Evolutionary conservation across 768 basidiomycete genomes (phyloP).

Genomic region (Hypsizygus marmoreus): DNA sequence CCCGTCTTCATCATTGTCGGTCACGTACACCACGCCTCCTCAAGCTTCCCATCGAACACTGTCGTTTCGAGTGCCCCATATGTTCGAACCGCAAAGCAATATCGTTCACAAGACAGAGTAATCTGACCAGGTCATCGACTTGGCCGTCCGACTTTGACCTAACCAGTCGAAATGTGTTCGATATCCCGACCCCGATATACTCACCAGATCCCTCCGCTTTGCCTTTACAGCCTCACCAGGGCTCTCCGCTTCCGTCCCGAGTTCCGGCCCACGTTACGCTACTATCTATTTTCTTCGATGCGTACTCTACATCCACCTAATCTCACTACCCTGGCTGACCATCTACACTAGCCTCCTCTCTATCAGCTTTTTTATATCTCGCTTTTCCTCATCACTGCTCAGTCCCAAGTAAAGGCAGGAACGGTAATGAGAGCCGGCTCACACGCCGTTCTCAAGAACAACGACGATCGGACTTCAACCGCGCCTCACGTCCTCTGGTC

Average conservation of each 20-base stretch:
- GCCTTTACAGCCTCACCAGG: constrained; percentile 17
- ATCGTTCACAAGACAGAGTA: too few species aligned
- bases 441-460: constrained; percentile 49
- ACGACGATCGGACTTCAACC: constrained; percentile 73
- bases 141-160: constrained; percentile 37
- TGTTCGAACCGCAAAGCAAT: too few species aligned
- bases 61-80: too few species aligned
- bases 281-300: constrained; percentile 34
- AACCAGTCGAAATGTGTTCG: constrained; percentile 43
- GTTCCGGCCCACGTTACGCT: constrained; percentile 19
- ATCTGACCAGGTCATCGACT: constrained; percentile 46
- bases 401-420: too few species aligned
- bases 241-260: constrained; percentile 17
- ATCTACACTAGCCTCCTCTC: constrained; percentile 25
- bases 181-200: constrained; percentile 19
- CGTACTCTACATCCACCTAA: constrained; percentile 36
- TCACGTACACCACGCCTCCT: too few species aligned
- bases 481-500: constrained; percentile 65
- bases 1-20: too few species aligned
- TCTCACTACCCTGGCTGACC: constrained; percentile 22
- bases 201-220: constrained; percentile 24
- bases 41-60: too few species aligned
- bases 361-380: constrained; percentile 24
- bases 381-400: constrained; percentile 29
- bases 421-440: constrained; percentile 20